A percentile compares a stretch with the other conserved stretches of the same genome.
phyloP scores from a whole-genome alignment of 2,329 filamentous ascomycete genomes.

The Canariomyces notabilis region DNA sequence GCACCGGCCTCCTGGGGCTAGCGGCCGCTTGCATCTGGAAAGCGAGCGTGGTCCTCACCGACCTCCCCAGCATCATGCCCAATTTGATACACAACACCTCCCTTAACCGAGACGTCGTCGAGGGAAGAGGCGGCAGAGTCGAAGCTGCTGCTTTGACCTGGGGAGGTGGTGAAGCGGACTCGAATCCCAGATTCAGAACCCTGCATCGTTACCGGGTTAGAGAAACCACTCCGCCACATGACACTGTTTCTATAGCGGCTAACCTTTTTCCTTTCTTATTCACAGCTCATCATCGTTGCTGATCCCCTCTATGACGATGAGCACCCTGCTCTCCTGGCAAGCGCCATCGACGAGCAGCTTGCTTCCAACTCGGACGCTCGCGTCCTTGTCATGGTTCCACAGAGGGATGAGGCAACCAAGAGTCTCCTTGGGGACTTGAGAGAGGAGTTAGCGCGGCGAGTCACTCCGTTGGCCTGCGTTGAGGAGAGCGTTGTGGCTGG shows the following conservation, averaged over 20 bases:
- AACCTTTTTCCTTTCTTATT: slow-evolving; percentile 16
- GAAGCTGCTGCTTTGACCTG: slow-evolving; percentile 69
- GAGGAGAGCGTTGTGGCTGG: slow-evolving; percentile 60
- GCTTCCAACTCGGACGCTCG: slow-evolving; percentile 51
- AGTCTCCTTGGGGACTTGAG: slow-evolving; percentile 60
- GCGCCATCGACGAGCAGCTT: slow-evolving; percentile 66
- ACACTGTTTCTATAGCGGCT: slow-evolving; percentile 5
- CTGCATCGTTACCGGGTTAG: slow-evolving; percentile 49
- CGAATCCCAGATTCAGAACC: slow-evolving; percentile 42
- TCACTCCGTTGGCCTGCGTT: slow-evolving; percentile 43
- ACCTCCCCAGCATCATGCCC: slow-evolving; percentile 74
- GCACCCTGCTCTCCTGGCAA: slow-evolving; percentile 69
- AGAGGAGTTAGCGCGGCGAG: slow-evolving; percentile 52
- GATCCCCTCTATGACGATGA: slow-evolving; percentile 83
- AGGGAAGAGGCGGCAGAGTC: slow-evolving; percentile 50
- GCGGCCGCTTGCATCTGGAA: slow-evolving; percentile 71
- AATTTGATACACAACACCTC: slow-evolving; percentile 74
- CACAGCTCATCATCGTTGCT: slow-evolving; percentile 69
- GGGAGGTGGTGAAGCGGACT: slow-evolving; percentile 47
- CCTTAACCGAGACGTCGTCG: slow-evolving; percentile 55
- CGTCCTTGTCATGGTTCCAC: slow-evolving; percentile 74
- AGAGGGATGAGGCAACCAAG: slow-evolving; percentile 63
- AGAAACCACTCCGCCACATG: not conserved
- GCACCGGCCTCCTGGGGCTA: slow-evolving; percentile 85
- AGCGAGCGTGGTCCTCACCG: slow-evolving; percentile 67